These are phyloP conservation scores for Petunia secreta DNA, from an alignment of 257 asterid species.

Conservation along the genomic window DNA sequence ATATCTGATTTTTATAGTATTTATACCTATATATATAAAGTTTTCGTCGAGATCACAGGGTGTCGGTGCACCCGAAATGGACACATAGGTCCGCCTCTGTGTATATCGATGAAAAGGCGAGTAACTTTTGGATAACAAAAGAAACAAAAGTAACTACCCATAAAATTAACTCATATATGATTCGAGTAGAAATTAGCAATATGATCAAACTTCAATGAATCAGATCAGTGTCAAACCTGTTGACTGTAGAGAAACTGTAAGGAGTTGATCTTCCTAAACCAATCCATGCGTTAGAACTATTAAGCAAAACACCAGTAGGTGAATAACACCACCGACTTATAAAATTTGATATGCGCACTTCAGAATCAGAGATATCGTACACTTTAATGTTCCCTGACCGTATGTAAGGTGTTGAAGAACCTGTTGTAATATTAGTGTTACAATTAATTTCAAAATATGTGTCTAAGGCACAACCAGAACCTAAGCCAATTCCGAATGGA, in stretches of 20 bases:
- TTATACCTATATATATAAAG: too few relatives aligned
- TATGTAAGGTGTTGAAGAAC: conserved; percentile 50
- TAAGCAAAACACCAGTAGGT: conserved; percentile 27
- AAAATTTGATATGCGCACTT: conserved; percentile 50
- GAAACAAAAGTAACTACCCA: too few relatives aligned
- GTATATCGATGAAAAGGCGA: too few relatives aligned
- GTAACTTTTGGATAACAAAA: too few relatives aligned
- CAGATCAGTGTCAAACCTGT: too few relatives aligned
- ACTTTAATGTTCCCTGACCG: conserved; percentile 32
- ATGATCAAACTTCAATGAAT: too few relatives aligned
- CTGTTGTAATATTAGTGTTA: conserved; percentile 39
- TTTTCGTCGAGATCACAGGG: too few relatives aligned
- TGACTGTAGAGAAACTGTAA: conserved; percentile 55
- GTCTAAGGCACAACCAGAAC: conserved; percentile 44
- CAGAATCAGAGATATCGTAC: conserved; percentile 56
- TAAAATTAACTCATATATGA: too few relatives aligned
- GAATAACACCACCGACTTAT: conserved; percentile 54
- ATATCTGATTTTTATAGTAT: too few relatives aligned
- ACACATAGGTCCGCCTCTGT: too few relatives aligned
- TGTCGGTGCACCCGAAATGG: too few relatives aligned
- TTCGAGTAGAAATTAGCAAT: too few relatives aligned
- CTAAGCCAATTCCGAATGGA: conserved; percentile 46
- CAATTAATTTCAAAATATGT: conserved; percentile 48
- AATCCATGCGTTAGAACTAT: conserved; percentile 36
- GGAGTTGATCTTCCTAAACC: conserved; percentile 36